Evolutionary conservation across 2,329 filamentous ascomycete species (phyloP).

Genomic region (Fusarium napiforme): DNA sequence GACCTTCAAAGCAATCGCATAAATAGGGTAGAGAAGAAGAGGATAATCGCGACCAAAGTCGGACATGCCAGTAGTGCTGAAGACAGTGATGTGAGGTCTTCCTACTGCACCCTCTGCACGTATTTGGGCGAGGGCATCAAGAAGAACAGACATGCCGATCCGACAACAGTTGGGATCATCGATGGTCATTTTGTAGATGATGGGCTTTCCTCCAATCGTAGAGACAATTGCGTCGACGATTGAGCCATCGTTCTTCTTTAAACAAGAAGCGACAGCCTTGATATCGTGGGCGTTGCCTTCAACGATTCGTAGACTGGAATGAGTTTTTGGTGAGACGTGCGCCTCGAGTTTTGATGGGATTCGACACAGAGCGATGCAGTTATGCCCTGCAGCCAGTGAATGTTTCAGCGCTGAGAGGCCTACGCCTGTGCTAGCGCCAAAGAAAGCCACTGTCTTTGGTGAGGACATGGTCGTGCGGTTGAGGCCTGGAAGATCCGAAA

Average conservation of each 20-base stretch:
- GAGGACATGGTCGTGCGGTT: background rate
- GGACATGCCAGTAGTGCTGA: slow-evolving; percentile 56
- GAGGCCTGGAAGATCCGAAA: background rate
- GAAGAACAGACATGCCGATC: slow-evolving; percentile 55
- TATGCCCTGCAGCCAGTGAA: slow-evolving; percentile 57
- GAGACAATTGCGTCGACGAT: slow-evolving; percentile 60
- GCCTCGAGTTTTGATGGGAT: slow-evolving; percentile 59
- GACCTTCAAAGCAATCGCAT: slow-evolving; percentile 52
- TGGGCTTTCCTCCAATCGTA: slow-evolving; percentile 56
- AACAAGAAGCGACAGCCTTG: slow-evolving; percentile 50
- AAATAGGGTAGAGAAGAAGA: slow-evolving; percentile 55
- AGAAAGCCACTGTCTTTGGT: slow-evolving; percentile 58
- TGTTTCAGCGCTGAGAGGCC: slow-evolving; percentile 59
- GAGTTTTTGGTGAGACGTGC: slow-evolving; percentile 46
- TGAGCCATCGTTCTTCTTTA: slow-evolving; percentile 46
- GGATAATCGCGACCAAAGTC: slow-evolving; percentile 55
- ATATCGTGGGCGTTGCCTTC: slow-evolving; percentile 61
- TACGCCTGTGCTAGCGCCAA: slow-evolving; percentile 64
- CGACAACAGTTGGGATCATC: slow-evolving; percentile 62
- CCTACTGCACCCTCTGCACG: slow-evolving; percentile 43
- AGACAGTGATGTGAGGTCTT: slow-evolving; percentile 49
- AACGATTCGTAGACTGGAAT: slow-evolving; percentile 55
- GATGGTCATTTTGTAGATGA: slow-evolving; percentile 49
- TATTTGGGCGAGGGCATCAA: slow-evolving; percentile 52
- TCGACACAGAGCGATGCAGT: slow-evolving; percentile 62